Conservation (phyloP, 1,284 basidiomycete species). For the Pyrrhoderma lamaoense region DNA sequence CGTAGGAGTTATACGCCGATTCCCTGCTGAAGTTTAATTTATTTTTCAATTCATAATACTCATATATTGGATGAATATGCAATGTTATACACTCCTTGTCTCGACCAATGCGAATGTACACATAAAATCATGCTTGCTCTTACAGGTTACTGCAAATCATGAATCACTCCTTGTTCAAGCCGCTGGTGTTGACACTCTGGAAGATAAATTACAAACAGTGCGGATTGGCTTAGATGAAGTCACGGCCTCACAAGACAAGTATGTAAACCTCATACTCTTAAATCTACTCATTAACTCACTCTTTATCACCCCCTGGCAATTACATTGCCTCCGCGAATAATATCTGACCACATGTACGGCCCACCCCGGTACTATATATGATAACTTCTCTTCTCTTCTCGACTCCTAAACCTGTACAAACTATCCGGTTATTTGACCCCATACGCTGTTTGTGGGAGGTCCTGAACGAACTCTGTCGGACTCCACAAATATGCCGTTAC, state of each 20-base stretch:
- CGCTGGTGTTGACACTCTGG: slow-evolving; percentile 54
- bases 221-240: slow-evolving; percentile 61
- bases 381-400: too few relatives aligned
- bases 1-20: slow-evolving; percentile 26
- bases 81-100: neutral
- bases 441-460: too few relatives aligned
- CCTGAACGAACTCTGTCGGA: too few relatives aligned
- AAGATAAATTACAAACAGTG: slow-evolving; percentile 56
- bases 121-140: too few relatives aligned
- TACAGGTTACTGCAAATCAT: slow-evolving; percentile 62
- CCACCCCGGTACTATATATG: too few relatives aligned
- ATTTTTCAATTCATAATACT: neutral
- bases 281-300: neutral
- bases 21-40: neutral
- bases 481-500: too few relatives aligned
- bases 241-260: slow-evolving; percentile 68
- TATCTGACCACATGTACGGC: too few relatives aligned
- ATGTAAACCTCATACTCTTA: slow-evolving; percentile 20
- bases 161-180: slow-evolving; percentile 69
- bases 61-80: neutral
- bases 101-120: neutral
- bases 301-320: neutral
- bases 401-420: too few relatives aligned
- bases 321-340: too few relatives aligned
- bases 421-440: too few relatives aligned